Base-by-base conservation (phyloP, 306 rosid genomes). In the Myrica gale region DNA sequence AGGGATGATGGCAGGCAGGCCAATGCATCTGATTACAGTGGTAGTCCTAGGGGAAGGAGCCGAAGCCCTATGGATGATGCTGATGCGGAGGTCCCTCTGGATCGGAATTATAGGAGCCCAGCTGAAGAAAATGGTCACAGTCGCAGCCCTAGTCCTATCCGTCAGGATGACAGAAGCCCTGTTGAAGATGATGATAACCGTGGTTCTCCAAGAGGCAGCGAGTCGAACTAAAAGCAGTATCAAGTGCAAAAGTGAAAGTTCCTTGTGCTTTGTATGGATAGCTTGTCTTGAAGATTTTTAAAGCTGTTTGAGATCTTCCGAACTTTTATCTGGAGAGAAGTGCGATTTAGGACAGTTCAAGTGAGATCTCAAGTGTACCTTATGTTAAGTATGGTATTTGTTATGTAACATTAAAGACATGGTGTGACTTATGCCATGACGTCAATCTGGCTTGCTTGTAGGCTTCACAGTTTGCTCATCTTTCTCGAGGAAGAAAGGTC, bases 121-220 rank as follows among this genome's bases (percentile, higher is more conserved):
- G 79, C 60, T 0, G 90, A 81, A 58, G 88, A 84, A 61, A 82
- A 84, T 21, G 90, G 81, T 41, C 76, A 16, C 47, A 84, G 88
- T 54, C 84, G 80, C 32, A 86, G 90, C 84, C 80, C 74, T 32
- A 87, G 85, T 15, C 90, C 88, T 1, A 20, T 61, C 41, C 85
- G 67, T 3, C 75, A 83, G 63, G 88, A 79, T n/a, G 86, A 82
- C 61, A 75, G 88, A 65, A 87, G 88, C 68, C 88, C 85, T 0
- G 53, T 80, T 43, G 83, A 84, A 23, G 86, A 87, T 42, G 90
- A 87, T 20, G 90, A 80, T 23, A 81, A 76, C 20, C 70, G 60
- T 15, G 86, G 86, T 65, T 81, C 90, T 53, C 90, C 81, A 7
- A 84, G 86, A 72, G 90, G 84, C 57, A 86, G 89, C 41, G 89